Evolutionary conservation across 306 rosid genomes (phyloP).

Genomic region (Trifolium dubium): DNA sequence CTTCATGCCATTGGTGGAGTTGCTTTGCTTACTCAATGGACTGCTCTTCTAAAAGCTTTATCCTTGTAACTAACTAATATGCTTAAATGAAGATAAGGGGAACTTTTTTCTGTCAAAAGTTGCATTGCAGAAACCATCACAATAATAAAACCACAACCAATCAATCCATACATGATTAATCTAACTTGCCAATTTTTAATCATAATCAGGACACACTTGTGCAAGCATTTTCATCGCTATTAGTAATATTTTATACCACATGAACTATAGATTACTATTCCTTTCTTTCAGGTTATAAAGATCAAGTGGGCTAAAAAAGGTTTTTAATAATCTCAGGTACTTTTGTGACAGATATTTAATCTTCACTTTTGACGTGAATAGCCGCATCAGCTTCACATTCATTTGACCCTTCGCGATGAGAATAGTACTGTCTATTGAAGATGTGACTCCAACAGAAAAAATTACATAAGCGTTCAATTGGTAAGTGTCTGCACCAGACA

Average conservation of each 20-base stretch:
- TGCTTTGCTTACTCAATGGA: constrained; percentile 50
- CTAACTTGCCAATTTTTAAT: constrained; percentile 29
- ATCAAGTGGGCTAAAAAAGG: constrained; percentile 25
- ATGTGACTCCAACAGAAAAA: constrained; percentile 48
- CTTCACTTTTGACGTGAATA: constrained; percentile 36
- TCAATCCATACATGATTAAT: constrained; percentile 38
- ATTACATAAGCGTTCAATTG: constrained; percentile 22
- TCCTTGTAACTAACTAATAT: constrained; percentile 38
- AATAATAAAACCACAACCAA: constrained; percentile 29
- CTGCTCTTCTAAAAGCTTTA: constrained; percentile 48
- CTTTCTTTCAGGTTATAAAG: constrained; percentile 23
- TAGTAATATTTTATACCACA: constrained; percentile 20
- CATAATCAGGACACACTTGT: constrained; percentile 19
- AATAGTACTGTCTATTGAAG: constrained; percentile 34
- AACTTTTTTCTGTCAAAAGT: constrained; percentile 57
- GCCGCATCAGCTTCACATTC: constrained; percentile 35
- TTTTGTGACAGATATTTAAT: constrained; percentile 29
- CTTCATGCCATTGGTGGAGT: constrained; percentile 51
- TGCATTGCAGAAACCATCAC: constrained; percentile 42
- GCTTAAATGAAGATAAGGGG: constrained; percentile 54
- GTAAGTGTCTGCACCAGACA: constrained; percentile 39
- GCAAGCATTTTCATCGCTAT: constrained; percentile 33
- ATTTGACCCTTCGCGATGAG: constrained; percentile 14
- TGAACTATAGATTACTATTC: constrained; percentile 21
- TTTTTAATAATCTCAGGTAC: constrained; percentile 11